Base-by-base conservation (phyloP, 2,329 filamentous ascomycete genomes). In the Simplicillium aogashimaense region DNA sequence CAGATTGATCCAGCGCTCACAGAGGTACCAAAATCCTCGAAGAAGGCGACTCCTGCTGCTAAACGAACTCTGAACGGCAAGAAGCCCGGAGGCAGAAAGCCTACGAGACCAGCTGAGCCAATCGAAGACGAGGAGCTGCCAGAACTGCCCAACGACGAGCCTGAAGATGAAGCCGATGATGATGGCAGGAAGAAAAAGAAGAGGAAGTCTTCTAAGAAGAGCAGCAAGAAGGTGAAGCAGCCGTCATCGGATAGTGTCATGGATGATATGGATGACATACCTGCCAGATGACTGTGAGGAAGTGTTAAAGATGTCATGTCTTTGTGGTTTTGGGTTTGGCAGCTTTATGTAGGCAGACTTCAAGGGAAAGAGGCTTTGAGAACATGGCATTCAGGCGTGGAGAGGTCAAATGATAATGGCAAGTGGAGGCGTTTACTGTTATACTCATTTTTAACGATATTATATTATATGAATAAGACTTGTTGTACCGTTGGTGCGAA, bases 221-320 rank as follows among this genome's bases (percentile, higher is more conserved):
- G 45, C 28, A 39, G 43, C 4, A 41, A 40, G 11, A 36, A 38
- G 11, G 43, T 45, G n/a, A 32, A 33, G 36, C 42, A 43, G 16
- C 47, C 52, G 11, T 51, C 48, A 12, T 58, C 53, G 4, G 57
- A 58, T 16, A 62, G 59, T 30, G 53, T 54, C 12, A 64, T 66
- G 60, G 63, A 66, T 29, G 64, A 66, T 34, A 65, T 67, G 64
- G 63, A 66, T 39, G 64, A 67, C 42, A 48, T 67, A 32, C 64
- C 63, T 3, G 32, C 39, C 39, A 35, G 13, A 29, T 41, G 7
- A 35, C 16, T 10, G 38, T 29, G 31, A 37, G 18, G 13, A 18
- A 30, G 18, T 18, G 7, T 15, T 12, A 32, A 33, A 39, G 13
- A 8, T 34, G 3, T 6, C 9, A 25, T 25, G 20, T 25, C 9